These are phyloP conservation scores for Puccinellia tenuiflora DNA, from an alignment of 176 grass and related monocot genomes.

Conservation along the genomic window DNA sequence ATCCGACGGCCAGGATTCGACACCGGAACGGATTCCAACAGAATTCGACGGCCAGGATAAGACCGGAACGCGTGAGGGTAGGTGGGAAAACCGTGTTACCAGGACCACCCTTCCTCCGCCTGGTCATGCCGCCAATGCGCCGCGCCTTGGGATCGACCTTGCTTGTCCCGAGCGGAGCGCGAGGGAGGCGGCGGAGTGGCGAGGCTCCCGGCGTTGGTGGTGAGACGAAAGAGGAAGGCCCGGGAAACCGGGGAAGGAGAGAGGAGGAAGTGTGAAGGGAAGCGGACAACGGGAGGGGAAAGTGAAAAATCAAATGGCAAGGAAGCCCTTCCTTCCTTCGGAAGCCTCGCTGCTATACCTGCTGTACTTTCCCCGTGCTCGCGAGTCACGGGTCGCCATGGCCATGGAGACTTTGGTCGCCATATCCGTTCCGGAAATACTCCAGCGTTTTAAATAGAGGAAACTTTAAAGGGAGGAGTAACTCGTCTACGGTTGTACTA, in stretches of 20 bases:
- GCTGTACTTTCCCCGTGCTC: not conserved
- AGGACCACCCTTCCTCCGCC: constrained; percentile 1
- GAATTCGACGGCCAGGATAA: too few relatives aligned
- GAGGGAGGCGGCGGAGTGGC: not conserved
- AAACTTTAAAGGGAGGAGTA: too few relatives aligned
- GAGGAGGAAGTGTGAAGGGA: not conserved
- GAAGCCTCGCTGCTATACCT: not conserved
- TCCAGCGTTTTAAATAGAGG: not conserved
- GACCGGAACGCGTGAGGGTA: too few relatives aligned
- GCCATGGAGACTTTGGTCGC: not conserved
- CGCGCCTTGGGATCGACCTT: constrained; percentile 7
- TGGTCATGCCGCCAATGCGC: constrained; percentile 26
- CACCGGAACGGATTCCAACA: too few relatives aligned
- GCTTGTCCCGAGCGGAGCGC: not conserved
- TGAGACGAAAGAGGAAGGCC: constrained; percentile 7
- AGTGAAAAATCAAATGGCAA: not conserved
- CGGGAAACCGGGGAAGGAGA: constrained; percentile 1
- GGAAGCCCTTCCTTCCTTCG: not conserved
- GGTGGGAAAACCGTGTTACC: too few relatives aligned
- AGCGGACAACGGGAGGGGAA: not conserved
- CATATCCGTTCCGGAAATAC: not conserved
- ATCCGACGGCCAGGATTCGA: too few relatives aligned
- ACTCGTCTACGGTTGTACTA: too few relatives aligned
- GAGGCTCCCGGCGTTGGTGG: not conserved
- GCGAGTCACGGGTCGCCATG: not conserved